phyloP scores from a whole-genome alignment of 2,329 filamentous ascomycete genomes.

The Penicillium frequentans region DNA sequence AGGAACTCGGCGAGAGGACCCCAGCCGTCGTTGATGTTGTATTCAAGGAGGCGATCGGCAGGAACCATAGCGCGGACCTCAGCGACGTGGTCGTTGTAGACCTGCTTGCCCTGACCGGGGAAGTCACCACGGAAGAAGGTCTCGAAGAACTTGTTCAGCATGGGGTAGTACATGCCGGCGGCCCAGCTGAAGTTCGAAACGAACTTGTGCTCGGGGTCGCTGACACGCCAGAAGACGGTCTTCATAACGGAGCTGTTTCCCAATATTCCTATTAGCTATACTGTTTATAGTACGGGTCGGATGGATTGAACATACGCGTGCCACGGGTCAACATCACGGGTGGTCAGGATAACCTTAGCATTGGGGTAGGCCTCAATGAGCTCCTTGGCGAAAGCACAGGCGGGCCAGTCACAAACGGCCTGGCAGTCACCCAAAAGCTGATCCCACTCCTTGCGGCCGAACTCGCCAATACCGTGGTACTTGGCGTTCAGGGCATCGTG shows the following conservation, averaged over 20 bases:
- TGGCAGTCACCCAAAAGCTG: conserved; percentile 65
- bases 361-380: conserved; percentile 71
- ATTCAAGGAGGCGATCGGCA: conserved; percentile 53
- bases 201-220: conserved; percentile 60
- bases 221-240: conserved; percentile 67
- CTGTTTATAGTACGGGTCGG: background rate
- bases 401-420: conserved; percentile 69
- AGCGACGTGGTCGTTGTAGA: conserved; percentile 59
- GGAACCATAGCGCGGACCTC: conserved; percentile 52
- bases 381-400: conserved; percentile 67
- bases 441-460: conserved; percentile 68
- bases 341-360: conserved; percentile 69
- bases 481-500: conserved; percentile 66
- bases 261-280: background rate
- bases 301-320: conserved; percentile 40
- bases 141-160: conserved; percentile 69
- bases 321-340: conserved; percentile 66
- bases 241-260: conserved; percentile 57
- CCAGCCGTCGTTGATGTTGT: conserved; percentile 56
- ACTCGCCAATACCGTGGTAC: conserved; percentile 61
- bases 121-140: conserved; percentile 69
- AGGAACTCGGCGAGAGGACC: conserved; percentile 57
- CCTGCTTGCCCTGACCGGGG: conserved; percentile 62
- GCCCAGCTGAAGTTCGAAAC: conserved; percentile 63
- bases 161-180: conserved; percentile 67